Base-by-base conservation (phyloP, 306 rosid species). In the Trichosanthes cucumerina region DNA sequence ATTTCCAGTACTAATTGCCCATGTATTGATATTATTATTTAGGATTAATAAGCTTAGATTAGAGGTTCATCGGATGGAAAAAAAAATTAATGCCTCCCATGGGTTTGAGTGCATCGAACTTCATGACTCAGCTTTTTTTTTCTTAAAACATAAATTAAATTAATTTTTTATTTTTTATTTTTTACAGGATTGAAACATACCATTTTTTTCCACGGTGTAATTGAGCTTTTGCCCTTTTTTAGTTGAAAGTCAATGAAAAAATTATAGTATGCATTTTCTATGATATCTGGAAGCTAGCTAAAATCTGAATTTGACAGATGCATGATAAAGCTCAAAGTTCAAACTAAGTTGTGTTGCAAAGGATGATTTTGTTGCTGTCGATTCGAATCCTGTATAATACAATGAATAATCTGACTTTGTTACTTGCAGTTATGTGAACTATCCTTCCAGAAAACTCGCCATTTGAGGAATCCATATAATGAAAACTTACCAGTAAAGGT, bases 401-500 rank as follows among this genome's bases (percentile, higher is more conserved):
- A 76, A 57, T 77, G 57, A 81, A 83, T 87, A 79, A 85, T 79
- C 81, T 11, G 46, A 34, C 19, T 82, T 82, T 87, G 72, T 82
- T 80, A 65, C 79, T 19, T 86, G 97, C 93, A 96, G 99, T 86
- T 96, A 83, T 96, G 99, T 84, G 99, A 96, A 80, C 84, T 96
- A 38, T 91, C 99, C 80, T 96, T 96, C 84, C 98, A 96, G 89
- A 96, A 96, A 87, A 96, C 99, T 18, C 98, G 99, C 28, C 97
- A 92, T 83, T 86, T 96, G 82, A 90, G 97, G 91, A 96, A 96
- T 82, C 99, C 99, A 14, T 96, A 87, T 87, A 96, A 96, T 81
- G 99, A 96, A 84, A 96, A 96, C 88, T 88, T 96, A 84, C 99
- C 99, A 33, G 99, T 96, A 56, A 96, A 96, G 99, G 99, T 96